phyloP scores from a whole-genome alignment of 768 basidiomycete genomes.

The Solioccasus polychromus region DNA sequence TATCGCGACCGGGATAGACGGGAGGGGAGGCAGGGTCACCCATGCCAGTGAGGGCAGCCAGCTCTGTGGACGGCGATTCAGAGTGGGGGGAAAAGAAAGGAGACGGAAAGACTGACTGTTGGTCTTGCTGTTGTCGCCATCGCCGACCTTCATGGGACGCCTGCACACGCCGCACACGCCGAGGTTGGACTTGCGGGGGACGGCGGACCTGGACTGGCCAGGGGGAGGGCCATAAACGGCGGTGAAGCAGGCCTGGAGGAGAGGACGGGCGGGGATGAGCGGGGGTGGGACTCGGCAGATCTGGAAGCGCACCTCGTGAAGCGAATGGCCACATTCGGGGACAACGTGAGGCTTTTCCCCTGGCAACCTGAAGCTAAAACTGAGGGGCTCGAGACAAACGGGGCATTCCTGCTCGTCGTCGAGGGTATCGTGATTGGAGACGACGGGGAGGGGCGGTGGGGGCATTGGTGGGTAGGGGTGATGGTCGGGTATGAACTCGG shows the following conservation, averaged over 20 bases:
- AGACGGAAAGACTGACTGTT: slow-evolving; percentile 66
- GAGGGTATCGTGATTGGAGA: slow-evolving; percentile 56
- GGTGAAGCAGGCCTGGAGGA: slow-evolving; percentile 85
- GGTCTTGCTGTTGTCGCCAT: slow-evolving; percentile 75
- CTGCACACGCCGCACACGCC: slow-evolving; percentile 98
- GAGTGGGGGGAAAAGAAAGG: background rate
- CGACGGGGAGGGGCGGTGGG: slow-evolving; percentile 67
- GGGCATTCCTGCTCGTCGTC: slow-evolving; percentile 92
- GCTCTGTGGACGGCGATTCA: slow-evolving; percentile 53
- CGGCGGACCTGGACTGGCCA: slow-evolving; percentile 47
- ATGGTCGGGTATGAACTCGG: slow-evolving; percentile 37
- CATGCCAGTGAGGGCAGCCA: slow-evolving; percentile 92
- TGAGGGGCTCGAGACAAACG: slow-evolving; percentile 93
- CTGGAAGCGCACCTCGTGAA: slow-evolving; percentile 71
- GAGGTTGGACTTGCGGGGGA: slow-evolving; percentile 71
- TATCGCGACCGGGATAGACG: slow-evolving; percentile 70
- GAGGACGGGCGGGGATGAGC: slow-evolving; percentile 6
- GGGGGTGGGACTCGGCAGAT: background rate
- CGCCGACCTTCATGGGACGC: slow-evolving; percentile 93
- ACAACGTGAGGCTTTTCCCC: slow-evolving; percentile 98
- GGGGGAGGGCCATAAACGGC: slow-evolving; percentile 93
- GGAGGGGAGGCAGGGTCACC: slow-evolving; percentile 54
- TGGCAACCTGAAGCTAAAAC: slow-evolving; percentile 86
- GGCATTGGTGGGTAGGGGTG: slow-evolving; percentile 64
- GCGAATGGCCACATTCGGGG: slow-evolving; percentile 94